Evolutionary conservation across 2,329 filamentous ascomycete genomes (phyloP).

Genomic region (Alternaria postmessia): DNA sequence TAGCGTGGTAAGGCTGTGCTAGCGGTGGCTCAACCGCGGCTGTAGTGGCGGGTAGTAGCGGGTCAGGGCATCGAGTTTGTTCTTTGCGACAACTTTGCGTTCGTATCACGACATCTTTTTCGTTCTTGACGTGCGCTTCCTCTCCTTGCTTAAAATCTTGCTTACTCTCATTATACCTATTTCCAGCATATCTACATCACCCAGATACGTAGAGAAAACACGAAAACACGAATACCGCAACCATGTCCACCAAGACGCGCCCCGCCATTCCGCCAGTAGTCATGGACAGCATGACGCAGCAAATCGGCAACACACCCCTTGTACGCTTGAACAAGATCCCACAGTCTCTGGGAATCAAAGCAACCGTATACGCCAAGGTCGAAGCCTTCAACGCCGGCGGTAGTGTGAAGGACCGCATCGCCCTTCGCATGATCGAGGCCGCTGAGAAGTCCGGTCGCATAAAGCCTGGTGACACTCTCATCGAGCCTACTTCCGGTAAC

Average conservation of each 20-base stretch:
- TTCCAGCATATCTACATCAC: background rate
- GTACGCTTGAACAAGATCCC: slow-evolving; percentile 93
- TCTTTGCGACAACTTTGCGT: slow-evolving; percentile 20
- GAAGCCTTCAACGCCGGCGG: slow-evolving; percentile 95
- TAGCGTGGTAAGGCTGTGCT: slow-evolving; percentile 15
- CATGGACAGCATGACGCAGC: slow-evolving; percentile 76
- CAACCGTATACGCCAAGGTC: slow-evolving; percentile 87
- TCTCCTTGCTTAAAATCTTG: slow-evolving; percentile 2
- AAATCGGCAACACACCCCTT: slow-evolving; percentile 96
- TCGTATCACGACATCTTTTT: slow-evolving; percentile 4
- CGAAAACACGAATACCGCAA: slow-evolving; percentile 14
- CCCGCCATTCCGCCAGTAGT: slow-evolving; percentile 63
- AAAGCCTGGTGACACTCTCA: slow-evolving; percentile 95
- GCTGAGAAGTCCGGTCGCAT: slow-evolving; percentile 91
- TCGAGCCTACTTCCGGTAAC: slow-evolving; percentile 97
- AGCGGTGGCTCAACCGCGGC: slow-evolving; percentile 15
- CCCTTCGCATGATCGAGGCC: slow-evolving; percentile 95
- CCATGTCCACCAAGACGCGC: slow-evolving; percentile 59
- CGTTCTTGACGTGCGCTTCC: slow-evolving; percentile 8
- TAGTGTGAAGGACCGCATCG: slow-evolving; percentile 94
- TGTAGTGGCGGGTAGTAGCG: slow-evolving; percentile 26
- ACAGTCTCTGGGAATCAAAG: slow-evolving; percentile 86
- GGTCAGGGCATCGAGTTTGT: slow-evolving; percentile 19
- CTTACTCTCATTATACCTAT: background rate
- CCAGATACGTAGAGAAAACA: background rate